phyloP scores from a whole-genome alignment of 2,329 filamentous ascomycete species.

The Ascochyta koolunga region DNA sequence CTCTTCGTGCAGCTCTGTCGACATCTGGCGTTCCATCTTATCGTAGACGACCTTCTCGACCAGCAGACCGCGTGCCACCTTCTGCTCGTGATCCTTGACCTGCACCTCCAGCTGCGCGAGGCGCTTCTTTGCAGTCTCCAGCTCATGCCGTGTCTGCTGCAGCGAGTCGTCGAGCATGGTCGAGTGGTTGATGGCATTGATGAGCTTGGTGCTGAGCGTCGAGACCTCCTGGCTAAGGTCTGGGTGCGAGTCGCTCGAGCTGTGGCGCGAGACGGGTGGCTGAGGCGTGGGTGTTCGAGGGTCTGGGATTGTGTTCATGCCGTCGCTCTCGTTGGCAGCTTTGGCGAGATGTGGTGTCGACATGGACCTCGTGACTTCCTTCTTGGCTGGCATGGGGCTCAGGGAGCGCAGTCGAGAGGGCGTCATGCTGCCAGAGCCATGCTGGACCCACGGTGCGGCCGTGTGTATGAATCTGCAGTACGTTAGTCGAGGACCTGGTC shows the following conservation, averaged over 20 bases:
- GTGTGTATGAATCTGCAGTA: constrained; percentile 40
- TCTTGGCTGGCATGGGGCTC: constrained; percentile 41
- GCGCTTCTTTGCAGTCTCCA: constrained; percentile 73
- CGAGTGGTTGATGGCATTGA: constrained; percentile 96
- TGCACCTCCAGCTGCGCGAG: constrained; percentile 72
- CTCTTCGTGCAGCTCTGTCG: constrained; percentile 52
- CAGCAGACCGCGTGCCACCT: constrained; percentile 75
- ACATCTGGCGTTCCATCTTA: constrained; percentile 50
- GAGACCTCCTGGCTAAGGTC: constrained; percentile 79
- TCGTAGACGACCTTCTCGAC: constrained; percentile 78
- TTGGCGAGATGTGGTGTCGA: constrained; percentile 46
- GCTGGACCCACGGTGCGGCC: constrained; percentile 45
- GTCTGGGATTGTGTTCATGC: constrained; percentile 71
- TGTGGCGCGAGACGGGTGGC: constrained; percentile 42
- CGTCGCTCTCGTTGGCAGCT: constrained; percentile 54
- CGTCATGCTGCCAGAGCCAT: constrained; percentile 41
- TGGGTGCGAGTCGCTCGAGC: constrained; percentile 60
- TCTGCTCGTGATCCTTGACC: constrained; percentile 70
- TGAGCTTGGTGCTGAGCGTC: constrained; percentile 89
- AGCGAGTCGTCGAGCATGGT: constrained; percentile 89
- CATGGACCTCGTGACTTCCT: constrained; percentile 47
- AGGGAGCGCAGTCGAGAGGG: constrained; percentile 46
- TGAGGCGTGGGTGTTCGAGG: constrained; percentile 52
- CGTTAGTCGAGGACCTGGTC: neutral
- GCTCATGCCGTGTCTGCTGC: constrained; percentile 79